These are phyloP conservation scores for Boletus smithii DNA, from an alignment of 1,284 basidiomycete species.

Conservation along the genomic window DNA sequence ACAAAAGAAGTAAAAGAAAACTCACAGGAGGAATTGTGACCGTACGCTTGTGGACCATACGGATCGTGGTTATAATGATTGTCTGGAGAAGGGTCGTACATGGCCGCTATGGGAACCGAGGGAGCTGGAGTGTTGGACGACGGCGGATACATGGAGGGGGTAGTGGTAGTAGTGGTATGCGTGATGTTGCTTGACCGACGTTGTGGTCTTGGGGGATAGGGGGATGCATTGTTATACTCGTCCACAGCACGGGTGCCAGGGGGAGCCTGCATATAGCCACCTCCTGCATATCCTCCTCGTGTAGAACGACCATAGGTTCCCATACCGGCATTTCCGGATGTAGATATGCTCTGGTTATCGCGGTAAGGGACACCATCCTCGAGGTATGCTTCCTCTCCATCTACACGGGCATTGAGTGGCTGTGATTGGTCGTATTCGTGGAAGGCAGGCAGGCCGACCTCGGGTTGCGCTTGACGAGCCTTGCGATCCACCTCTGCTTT, in stretches of 20 bases:
- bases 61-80: slow-evolving; percentile 33
- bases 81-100: slow-evolving; percentile 22
- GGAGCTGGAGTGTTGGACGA: slow-evolving; percentile 21
- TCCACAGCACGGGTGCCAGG: slow-evolving; percentile 68
- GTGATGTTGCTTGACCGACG: slow-evolving; percentile 45
- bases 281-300: slow-evolving; percentile 39
- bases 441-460: slow-evolving; percentile 72
- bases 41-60: slow-evolving; percentile 44
- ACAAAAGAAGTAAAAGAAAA: not conserved
- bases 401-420: slow-evolving; percentile 59
- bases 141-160: slow-evolving; percentile 42
- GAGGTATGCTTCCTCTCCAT: slow-evolving; percentile 52
- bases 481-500: slow-evolving; percentile 81
- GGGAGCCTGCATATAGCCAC: slow-evolving; percentile 62
- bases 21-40: slow-evolving; percentile 59
- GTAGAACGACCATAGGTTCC: slow-evolving; percentile 34
- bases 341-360: slow-evolving; percentile 30
- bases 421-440: slow-evolving; percentile 58
- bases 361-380: slow-evolving; percentile 42
- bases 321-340: slow-evolving; percentile 23
- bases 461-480: slow-evolving; percentile 57
- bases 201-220: slow-evolving; percentile 42
- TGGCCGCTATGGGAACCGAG: slow-evolving; percentile 22
- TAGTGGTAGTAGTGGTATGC: slow-evolving; percentile 41
- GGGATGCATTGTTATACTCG: slow-evolving; percentile 57